Evolutionary conservation across 2,329 filamentous ascomycete species (phyloP), one percentile per base, ranked within the genome.

Genomic region (Alternaria arbusti): DNA sequence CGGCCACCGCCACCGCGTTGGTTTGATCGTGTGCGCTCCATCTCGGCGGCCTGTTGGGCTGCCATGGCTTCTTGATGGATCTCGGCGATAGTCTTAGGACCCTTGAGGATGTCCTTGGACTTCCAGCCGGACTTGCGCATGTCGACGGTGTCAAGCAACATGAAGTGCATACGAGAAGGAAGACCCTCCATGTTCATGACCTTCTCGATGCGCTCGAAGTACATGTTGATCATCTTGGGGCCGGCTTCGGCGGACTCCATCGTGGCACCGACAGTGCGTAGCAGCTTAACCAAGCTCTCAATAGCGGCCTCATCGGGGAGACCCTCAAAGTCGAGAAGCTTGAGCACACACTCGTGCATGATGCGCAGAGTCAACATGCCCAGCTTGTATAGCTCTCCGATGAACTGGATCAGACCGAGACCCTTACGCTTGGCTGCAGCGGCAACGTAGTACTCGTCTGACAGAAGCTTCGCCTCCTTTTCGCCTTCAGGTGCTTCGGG

Each of bases 301-400:
- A 99, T 91, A 80, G 97, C 94, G 57, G 95, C 92, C 83, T 99
- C 96, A 73, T 99, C 96, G 47, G 96, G 96, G 65, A 93, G 85
- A 66, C 93, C 94, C 77, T 95, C 91, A 82, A 96, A 98, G 83
- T 99, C 95, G 70, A 99, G 92, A 68, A 99, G 88, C 83, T 97
- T 97, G 84, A 94, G 91, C 26, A 99, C 94, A 87, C 96, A 99
- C 82, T 97, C 93, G 85, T 99, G 95, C 96, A 99, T 99, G 83
- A 99, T 99, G 80, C 95, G 92, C 81, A 97, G 93, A 65, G 96
- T 99, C 81, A 99, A 88, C 96, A 99, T 99, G 79, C 91, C 90
- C 65, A 99, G 89, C 86, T 98, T 99, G 89, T 97, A 99, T 49
- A 99, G 89, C 83, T 99, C 96, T 85, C 96, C 96, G 78, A 99